phyloP scores from a whole-genome alignment of 441 rosid genomes.

The Brassica hybrid region DNA sequence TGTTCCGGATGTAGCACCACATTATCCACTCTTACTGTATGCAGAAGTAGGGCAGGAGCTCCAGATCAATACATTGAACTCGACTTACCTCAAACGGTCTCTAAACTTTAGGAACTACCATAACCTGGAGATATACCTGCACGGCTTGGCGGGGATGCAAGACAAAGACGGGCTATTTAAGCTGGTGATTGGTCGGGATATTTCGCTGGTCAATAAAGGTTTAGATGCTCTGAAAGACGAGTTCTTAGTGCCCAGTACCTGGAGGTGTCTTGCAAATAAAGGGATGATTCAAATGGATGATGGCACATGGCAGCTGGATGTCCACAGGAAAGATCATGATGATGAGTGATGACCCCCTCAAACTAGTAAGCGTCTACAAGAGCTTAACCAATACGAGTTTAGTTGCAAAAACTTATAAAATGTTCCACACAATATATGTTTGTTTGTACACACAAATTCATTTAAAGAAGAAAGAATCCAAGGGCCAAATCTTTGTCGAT shows the following conservation, averaged over 20 bases:
- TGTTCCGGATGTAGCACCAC: constrained; percentile 30
- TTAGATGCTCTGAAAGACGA: constrained; percentile 43
- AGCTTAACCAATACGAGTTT: constrained; percentile 28
- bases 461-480: constrained; percentile 15
- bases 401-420: constrained; percentile 10
- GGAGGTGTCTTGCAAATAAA: constrained; percentile 54
- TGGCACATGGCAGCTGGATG: constrained; percentile 51
- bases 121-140: constrained; percentile 44
- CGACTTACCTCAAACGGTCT: constrained; percentile 42
- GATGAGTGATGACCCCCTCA: not conserved
- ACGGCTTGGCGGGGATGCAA: constrained; percentile 46
- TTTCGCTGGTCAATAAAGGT: constrained; percentile 52
- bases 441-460: constrained; percentile 26
- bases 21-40: constrained; percentile 33
- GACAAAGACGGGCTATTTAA: constrained; percentile 48
- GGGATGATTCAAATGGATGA: constrained; percentile 54
- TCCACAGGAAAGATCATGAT: constrained; percentile 35
- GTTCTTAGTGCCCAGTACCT: constrained; percentile 50
- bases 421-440: not conserved
- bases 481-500: constrained; percentile 21
- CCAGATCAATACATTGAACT: constrained; percentile 42
- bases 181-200: constrained; percentile 50
- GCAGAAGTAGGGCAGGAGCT: constrained; percentile 43
- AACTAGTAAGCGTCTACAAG: constrained; percentile 26
- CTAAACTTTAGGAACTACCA: constrained; percentile 35